Base-by-base conservation (phyloP, 169 alveolate species). In the Eimeria brunetti region DNA sequence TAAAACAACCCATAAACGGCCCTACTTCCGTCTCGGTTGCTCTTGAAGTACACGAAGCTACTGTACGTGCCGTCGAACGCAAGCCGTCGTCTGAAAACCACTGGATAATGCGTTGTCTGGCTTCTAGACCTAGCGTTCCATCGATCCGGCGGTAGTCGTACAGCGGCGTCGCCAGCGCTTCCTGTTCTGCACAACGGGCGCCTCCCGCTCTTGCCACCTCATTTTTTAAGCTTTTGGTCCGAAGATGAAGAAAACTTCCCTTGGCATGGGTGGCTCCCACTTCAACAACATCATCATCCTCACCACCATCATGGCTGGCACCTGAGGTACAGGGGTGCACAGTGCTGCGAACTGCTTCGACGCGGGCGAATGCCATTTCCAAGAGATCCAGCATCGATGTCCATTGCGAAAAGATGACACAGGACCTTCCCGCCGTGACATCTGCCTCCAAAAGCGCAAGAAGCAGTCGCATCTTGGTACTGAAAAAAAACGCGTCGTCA, bases 401-500 rank as follows among this genome's bases (percentile, higher is more conserved):
- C 96, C 97, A 98, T 94, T 97, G 98, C 73, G 98, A 97, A 89
- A 97, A 97, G 38, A 97, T 94, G 73, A 97, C 97, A 73, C 89
- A 62, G 73, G 81, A 88, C 76, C 95, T 67, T 60, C 96, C 96
- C 1, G 71, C 95, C 14, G 69, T 33, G 51, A 81, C 93, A 56
- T 95, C 96, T 51, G 92, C 95, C 7, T 76, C 86, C 49, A 95
- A 64, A 16, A 88, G 92, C 53, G 93, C 96, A 2, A 89, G 51
- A 38, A 81, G 89, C 24, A 80, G 73, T 18, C 88, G 89, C 33
- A 95, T 75, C 60, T 92, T 94, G 73, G 94, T 73, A 95, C 95
- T 88, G 51, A 94, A 94, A 85, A 94, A 88, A 64, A 94, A 94
- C 14, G 56, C 60, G 62, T 80, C 80, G 81, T 85, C 91, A 62